Conservation (phyloP, 75 land plant genomes). For the Chamaecyparis obtusa region DNA sequence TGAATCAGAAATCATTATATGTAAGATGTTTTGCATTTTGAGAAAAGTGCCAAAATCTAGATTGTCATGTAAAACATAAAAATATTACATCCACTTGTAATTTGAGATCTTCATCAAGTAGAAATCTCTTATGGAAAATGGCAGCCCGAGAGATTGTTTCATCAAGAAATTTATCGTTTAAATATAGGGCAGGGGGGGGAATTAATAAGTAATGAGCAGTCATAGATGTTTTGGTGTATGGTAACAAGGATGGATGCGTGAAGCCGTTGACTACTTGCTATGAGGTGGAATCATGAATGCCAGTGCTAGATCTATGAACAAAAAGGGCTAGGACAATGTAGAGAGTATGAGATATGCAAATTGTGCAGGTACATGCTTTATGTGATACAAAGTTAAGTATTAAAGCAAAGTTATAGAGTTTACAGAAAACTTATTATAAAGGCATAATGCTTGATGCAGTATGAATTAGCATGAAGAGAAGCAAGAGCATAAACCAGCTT, state of each 20-base stretch:
- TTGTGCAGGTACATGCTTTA: neutral
- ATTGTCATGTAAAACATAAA: neutral
- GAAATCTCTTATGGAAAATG: neutral
- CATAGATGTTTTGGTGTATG: neutral
- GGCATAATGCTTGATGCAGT: neutral
- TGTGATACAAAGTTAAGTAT: neutral
- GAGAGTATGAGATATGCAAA: neutral
- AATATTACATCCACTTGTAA: neutral
- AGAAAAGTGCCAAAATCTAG: neutral
- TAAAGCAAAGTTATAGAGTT: neutral
- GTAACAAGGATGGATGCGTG: neutral
- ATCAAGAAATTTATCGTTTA: neutral
- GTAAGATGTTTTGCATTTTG: neutral
- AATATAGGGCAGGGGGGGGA: neutral
- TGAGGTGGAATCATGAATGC: neutral
- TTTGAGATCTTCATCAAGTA: neutral
- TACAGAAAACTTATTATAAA: neutral
- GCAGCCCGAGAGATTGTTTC: neutral
- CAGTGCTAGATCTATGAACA: neutral
- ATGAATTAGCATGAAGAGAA: neutral
- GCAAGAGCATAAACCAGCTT: neutral
- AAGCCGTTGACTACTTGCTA: neutral
- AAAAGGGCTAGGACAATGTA: neutral
- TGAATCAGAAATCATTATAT: neutral
- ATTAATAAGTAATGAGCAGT: neutral